Conservation (phyloP, 108 stramenopile genomes). For the Cyclotella baltica region DNA sequence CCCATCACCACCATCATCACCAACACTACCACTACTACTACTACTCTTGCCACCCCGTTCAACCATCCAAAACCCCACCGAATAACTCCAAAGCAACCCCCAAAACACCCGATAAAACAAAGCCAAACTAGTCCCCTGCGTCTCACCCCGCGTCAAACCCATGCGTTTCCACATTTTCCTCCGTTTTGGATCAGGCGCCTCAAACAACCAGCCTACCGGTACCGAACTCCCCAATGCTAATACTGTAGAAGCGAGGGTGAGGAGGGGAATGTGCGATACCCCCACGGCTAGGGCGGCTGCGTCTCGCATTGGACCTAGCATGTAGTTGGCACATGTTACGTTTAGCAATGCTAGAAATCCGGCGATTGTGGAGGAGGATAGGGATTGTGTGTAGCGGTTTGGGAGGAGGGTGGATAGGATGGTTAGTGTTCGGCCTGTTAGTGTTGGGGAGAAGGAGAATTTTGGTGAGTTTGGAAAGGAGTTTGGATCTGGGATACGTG, state of each 20-base stretch:
- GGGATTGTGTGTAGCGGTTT: slow-evolving; percentile 13
- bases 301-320: slow-evolving; percentile 88
- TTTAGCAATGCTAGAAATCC: slow-evolving; percentile 76
- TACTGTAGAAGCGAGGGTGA: slow-evolving; percentile 76
- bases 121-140: slow-evolving; percentile 86
- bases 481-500: not conserved
- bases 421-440: not conserved
- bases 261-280: slow-evolving; percentile 73
- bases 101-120: slow-evolving; percentile 89
- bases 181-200: slow-evolving; percentile 86
- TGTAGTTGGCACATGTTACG: slow-evolving; percentile 78
- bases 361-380: slow-evolving; percentile 58
- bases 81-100: slow-evolving; percentile 69
- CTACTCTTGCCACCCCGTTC: slow-evolving; percentile 27
- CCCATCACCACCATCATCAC: not conserved
- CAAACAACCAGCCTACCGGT: slow-evolving; percentile 93
- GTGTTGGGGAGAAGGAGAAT: slow-evolving; percentile 5
- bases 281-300: slow-evolving; percentile 86
- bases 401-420: slow-evolving; percentile 7
- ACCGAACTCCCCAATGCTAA: slow-evolving; percentile 81
- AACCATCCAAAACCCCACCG: slow-evolving; percentile 64
- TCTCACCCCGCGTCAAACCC: slow-evolving; percentile 91
- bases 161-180: slow-evolving; percentile 77
- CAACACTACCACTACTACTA: slow-evolving; percentile 2
- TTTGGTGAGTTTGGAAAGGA: not conserved